Evolutionary conservation across 169 alveolate species (phyloP).

Genomic region (Besnoitia besnoiti): DNA sequence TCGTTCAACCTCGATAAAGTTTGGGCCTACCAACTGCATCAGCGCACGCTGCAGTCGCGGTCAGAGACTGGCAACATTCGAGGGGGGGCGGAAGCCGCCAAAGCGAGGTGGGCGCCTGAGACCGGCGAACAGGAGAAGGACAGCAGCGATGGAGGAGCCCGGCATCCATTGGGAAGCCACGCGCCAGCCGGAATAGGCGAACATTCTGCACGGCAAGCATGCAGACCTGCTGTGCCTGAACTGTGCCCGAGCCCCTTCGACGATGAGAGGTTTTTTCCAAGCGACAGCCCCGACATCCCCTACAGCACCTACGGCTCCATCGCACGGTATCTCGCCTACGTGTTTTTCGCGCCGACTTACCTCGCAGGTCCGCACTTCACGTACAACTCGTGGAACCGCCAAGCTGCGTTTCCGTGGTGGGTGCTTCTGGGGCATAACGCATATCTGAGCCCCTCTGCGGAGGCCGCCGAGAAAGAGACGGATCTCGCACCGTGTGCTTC

Average conservation of each 20-base stretch:
- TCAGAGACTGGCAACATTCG: neutral
- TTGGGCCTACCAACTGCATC: neutral
- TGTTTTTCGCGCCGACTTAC: constrained; percentile 79
- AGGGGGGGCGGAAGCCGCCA: too few species aligned
- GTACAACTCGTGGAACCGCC: constrained; percentile 73
- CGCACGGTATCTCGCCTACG: constrained; percentile 71
- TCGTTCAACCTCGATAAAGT: constrained; percentile 13
- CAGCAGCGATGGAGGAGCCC: too few species aligned
- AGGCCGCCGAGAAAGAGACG: neutral
- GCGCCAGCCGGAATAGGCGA: too few species aligned
- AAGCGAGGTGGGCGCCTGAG: too few species aligned
- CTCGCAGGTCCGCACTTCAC: constrained; percentile 80
- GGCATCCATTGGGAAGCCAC: too few species aligned
- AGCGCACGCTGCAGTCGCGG: neutral
- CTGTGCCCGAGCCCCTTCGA: neutral
- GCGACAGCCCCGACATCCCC: constrained; percentile 1
- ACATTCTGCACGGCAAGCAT: too few species aligned
- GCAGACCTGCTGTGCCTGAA: too few species aligned
- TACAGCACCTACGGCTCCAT: constrained; percentile 61
- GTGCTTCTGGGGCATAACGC: neutral
- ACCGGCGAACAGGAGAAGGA: too few species aligned
- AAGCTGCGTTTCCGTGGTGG: constrained; percentile 24
- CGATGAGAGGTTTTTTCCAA: neutral
- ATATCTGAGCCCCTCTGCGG: neutral
- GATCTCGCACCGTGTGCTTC: neutral